Evolutionary conservation across 257 asterid species (phyloP), one percentile per base, ranked within the genome.

Genomic region (Agastache rugosa): DNA sequence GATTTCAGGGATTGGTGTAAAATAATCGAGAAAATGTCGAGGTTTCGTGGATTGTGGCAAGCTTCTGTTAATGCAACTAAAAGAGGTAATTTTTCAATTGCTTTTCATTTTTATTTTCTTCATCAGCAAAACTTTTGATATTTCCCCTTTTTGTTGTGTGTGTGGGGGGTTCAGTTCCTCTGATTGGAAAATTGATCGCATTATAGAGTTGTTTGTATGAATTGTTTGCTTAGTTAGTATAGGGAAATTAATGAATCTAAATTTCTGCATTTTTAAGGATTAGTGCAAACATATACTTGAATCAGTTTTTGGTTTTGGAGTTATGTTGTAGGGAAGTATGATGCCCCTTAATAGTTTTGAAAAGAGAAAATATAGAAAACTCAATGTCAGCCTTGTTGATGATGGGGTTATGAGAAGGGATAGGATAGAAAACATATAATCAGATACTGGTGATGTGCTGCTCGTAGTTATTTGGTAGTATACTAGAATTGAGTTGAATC

Each of bases 61-160:
- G 86, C 94, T 78, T 89, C 98, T 11, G 66, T 88, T 37, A 82
- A 76, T 85, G 97, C 98, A 16, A 93, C 96, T 45, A 93, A 77
- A 87, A 85, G 84, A 87, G 96, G 97, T 91, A 76, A 37, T 10
- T 6, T 41, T 8, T 63, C 17, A 55, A 11, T 54, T 56, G 29
- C 44, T 6, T 27, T 31, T 48, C 14, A 16, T 25, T 37, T 3
- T 47, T 22, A 12, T 37, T 27, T 2, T 34, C 41, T 50, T 37
- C 50, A 8, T 39, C 67, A 8, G 5, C 31, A 3, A 12, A 15
- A 44, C 4, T 54, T 23, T 59, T 8, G 39, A 31, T 56, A 20
- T 27, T 41, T 37, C 22, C 2, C 12, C 8, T 5, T 22, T 75
- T 3, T 5, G 4, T 31, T 31, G 37, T 6, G 5, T 31, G 35